Percentiles rank a stretch among this genome's conserved stretches.
These are phyloP conservation scores for Grosmannia huntii DNA, from an alignment of 2,329 filamentous ascomycete genomes.

Conservation along the genomic window DNA sequence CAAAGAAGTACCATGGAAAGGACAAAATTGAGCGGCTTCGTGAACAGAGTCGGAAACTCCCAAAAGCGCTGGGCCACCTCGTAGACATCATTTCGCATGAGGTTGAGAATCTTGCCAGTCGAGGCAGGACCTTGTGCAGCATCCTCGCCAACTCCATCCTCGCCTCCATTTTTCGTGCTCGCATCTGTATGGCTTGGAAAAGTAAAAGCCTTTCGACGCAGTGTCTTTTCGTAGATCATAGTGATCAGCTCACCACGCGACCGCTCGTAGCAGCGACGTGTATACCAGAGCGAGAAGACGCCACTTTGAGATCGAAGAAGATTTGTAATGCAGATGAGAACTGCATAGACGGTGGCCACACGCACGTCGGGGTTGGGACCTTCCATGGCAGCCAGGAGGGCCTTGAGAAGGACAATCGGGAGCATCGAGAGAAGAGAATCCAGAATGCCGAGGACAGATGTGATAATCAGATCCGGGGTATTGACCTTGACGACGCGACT, in stretches of 20 bases:
- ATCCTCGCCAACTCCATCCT: slow-evolving; percentile 3
- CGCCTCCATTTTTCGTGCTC: slow-evolving; percentile 13
- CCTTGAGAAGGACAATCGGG: slow-evolving; percentile 58
- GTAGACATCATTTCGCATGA: slow-evolving; percentile 73
- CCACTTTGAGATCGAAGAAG: slow-evolving; percentile 50
- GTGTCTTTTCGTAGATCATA: slow-evolving; percentile 32
- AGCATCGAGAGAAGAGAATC: slow-evolving; percentile 44
- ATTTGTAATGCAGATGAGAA: slow-evolving; percentile 46
- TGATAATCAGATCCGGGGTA: slow-evolving; percentile 61
- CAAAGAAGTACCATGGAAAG: slow-evolving; percentile 64
- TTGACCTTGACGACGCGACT: slow-evolving; percentile 61
- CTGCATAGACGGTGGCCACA: slow-evolving; percentile 52
- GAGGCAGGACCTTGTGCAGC: slow-evolving; percentile 42
- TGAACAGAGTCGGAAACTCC: slow-evolving; percentile 68
- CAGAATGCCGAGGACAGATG: slow-evolving; percentile 49
- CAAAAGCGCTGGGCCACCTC: slow-evolving; percentile 76
- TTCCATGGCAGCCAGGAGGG: slow-evolving; percentile 55
- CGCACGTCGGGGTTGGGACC: slow-evolving; percentile 33
- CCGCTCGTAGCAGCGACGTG: slow-evolving; percentile 71
- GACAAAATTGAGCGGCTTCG: slow-evolving; percentile 63
- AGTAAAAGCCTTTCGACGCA: slow-evolving; percentile 65
- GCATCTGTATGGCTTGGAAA: slow-evolving; percentile 21
- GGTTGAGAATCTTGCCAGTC: slow-evolving; percentile 81
- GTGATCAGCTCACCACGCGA: slow-evolving; percentile 77
- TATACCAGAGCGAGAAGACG: slow-evolving; percentile 67